phyloP scores from a whole-genome alignment of 805 yeast genomes.

The Yarrowia keelungensis region DNA sequence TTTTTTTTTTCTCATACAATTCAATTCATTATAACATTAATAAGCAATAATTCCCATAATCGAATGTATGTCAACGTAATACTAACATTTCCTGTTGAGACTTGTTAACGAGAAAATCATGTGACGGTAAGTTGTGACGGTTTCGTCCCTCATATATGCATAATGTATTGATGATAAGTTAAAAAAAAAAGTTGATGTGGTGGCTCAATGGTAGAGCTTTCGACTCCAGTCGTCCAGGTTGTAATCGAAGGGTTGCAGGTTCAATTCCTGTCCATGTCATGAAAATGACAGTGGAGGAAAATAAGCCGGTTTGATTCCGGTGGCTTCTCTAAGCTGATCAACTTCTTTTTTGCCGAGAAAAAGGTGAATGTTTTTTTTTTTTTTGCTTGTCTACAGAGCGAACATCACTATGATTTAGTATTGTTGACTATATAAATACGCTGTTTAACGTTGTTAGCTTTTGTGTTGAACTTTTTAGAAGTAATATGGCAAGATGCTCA shows the following conservation, averaged over 20 bases:
- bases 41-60: no score
- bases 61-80: no score
- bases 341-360: constrained; percentile 1
- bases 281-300: constrained; percentile 34
- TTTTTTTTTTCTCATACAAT: no score
- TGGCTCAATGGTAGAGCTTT: constrained; percentile 84
- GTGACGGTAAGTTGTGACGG: no score
- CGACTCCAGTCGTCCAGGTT: constrained; percentile 62
- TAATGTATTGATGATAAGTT: no score
- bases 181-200: constrained; percentile 46
- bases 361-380: background rate
- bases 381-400: background rate
- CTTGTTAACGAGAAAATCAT: no score
- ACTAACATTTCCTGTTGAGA: no score
- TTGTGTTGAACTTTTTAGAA: background rate
- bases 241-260: constrained; percentile 79
- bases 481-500: background rate
- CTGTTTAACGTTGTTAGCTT: background rate
- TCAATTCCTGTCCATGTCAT: constrained; percentile 81
- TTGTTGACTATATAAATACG: no score
- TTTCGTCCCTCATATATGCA: no score
- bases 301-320: constrained; percentile 31
- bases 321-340: constrained; percentile 34
- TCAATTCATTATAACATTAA: no score
- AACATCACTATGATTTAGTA: no score